Base-by-base conservation (phyloP, 192 early-diverging fungal genomes). In the Spizellomyces sp. region DNA sequence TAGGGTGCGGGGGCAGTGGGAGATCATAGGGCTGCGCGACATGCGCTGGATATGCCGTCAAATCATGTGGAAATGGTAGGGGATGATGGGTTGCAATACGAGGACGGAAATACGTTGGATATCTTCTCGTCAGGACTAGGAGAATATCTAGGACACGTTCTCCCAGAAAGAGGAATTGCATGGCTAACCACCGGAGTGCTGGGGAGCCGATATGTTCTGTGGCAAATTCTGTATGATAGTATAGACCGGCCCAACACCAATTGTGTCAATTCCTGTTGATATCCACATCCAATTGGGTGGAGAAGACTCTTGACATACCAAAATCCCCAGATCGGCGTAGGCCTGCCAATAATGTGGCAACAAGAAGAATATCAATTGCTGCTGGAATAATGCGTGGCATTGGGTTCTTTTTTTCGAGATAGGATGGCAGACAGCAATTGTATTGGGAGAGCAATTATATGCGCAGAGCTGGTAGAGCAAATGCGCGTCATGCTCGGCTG, bases 61-160 rank as follows among this genome's bases (percentile, higher is more conserved):
- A 19, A n/a, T 12, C 50, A 54, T 54, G 12, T 12, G 50, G 50
- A 19, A 19, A 2, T 54, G 50, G 50, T 54, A 54, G 50, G 12
- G 50, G 50, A 19, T 12, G 14, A 54, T 54, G 14, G 1, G 17
- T 12, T 12, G 50, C 14, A 4, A 61, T 54, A 12, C 66, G 66
- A 8, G 68, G 68, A 19, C 68, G 57, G 45, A 70, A 70, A 17
- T 58, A 21, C 6, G 44, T 22, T 6, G 68, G 68, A 22, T 70
- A 70, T 46, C 61, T 70, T 61, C 58, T 14, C 6, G 58, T 57
- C 14, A 70, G 68, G 41, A 70, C 58, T 10, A 70, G 43, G 58
- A 70, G 68, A 17, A 70, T 14, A 46, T 70, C 68, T 46, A 70
- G 68, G 22, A 70, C 14, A 47, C 68, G 68, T 48, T 70, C 68